Evolutionary conservation across 2,329 filamentous ascomycete species (phyloP).

Genomic region (Beauveria australis): DNA sequence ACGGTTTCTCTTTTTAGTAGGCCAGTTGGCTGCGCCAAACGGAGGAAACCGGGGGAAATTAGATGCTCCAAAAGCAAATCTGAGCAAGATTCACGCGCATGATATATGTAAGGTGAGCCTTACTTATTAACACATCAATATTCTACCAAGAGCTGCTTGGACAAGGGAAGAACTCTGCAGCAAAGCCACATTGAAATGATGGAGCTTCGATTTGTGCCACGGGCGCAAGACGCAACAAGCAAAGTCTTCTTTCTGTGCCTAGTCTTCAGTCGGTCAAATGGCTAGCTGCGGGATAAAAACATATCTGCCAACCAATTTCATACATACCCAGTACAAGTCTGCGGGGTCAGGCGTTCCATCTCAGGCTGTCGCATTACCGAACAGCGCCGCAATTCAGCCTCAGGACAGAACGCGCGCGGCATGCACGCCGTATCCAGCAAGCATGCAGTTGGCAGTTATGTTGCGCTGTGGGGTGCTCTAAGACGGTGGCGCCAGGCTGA

Average conservation of each 20-base stretch:
- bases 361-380: background rate
- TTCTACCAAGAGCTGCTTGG: background rate
- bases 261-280: background rate
- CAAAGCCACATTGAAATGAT: background rate
- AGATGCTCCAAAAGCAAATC: background rate
- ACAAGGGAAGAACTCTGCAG: background rate
- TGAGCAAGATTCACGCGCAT: background rate
- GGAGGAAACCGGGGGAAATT: background rate
- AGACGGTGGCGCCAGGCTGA: constrained; percentile 7
- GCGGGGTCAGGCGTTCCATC: too few species aligned
- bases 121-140: background rate
- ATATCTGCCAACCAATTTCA: too few species aligned
- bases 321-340: too few species aligned
- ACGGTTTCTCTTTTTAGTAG: background rate
- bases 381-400: constrained; percentile 2
- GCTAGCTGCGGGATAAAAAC: background rate
- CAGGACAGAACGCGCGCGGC: background rate
- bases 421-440: background rate
- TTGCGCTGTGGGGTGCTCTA: background rate
- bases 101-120: background rate
- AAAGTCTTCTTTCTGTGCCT: background rate
- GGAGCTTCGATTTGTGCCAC: background rate
- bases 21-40: background rate
- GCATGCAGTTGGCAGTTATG: too few species aligned
- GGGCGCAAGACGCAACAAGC: background rate